Base-by-base conservation (phyloP, 1,284 basidiomycete genomes). In the Leccinum solheimii region DNA sequence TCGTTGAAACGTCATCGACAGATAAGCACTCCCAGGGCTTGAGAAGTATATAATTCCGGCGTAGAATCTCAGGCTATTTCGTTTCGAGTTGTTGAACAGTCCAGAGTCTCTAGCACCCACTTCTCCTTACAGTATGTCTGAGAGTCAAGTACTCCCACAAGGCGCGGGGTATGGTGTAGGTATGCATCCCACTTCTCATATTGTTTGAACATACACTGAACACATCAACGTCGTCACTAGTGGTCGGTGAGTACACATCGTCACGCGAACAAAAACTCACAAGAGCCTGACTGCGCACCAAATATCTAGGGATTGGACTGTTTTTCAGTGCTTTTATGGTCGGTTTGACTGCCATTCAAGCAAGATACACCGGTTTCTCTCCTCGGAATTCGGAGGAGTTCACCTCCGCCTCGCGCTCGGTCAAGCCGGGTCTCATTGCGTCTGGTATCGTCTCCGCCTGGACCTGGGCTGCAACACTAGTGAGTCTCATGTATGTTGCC, bases 341-440 rank as follows among this genome's bases (percentile, higher is more conserved):
- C 30, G 68, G 78, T 57, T 69, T 92, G 64, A 91, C 90, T 2
- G 85, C 83, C 40, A 73, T 91, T 50, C 90, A 92, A 75, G 75
- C 85, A 36, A 83, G 90, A 45, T 91, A 92, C 68, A 92, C 90
- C 0, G 80, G 84, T 0, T 88, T 87, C 73, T 90, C 87, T 4
- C 88, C 88, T 19, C 84, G 84, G 63, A 86, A 80, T 65, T 84
- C 86, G 7, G 87, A 90, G 70, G 94, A 96, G 73, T 95, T 95
- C 75, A 91, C 86, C 66, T 90, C 86, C 59, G 94, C 94, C 2
- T 91, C 88, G 3, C 79, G 88, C 36, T 90, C 87, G 62, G 84
- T 95, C 55, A 95, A 95, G 67, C 93, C 95, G 2, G 95, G 94
- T 7, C 80, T 97, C 49, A 95, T 97, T 62, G 95, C 94, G 0